Percentiles rank a stretch among this genome's conserved stretches.
These are phyloP conservation scores for Centella asiatica DNA, from an alignment of 129 eudicot species.

Conservation along the genomic window DNA sequence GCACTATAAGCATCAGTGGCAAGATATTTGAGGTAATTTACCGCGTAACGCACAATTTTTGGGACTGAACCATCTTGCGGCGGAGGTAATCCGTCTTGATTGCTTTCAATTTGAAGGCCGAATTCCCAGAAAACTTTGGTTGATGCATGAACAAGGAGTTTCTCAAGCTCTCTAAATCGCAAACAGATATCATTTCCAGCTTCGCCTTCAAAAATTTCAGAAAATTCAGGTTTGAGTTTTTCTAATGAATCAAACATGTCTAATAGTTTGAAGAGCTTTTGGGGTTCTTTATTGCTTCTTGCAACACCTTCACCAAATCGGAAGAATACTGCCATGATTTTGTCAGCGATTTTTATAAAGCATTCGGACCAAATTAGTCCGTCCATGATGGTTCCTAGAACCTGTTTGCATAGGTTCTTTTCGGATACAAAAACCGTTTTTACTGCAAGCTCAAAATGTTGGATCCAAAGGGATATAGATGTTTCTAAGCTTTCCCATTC, in stretches of 20 bases:
- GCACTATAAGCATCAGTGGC: constrained; percentile 38
- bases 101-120: constrained; percentile 71
- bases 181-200: constrained; percentile 59
- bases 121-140: constrained; percentile 70
- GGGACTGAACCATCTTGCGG: constrained; percentile 77
- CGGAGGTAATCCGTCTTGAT: constrained; percentile 63
- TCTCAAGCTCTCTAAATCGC: constrained; percentile 62
- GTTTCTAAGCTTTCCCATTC: constrained; percentile 77
- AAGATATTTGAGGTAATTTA: constrained; percentile 65
- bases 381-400: constrained; percentile 58
- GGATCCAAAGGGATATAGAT: constrained; percentile 66
- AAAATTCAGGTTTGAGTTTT: constrained; percentile 41
- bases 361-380: constrained; percentile 76
- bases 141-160: constrained; percentile 65
- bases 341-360: constrained; percentile 64
- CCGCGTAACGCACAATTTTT: constrained; percentile 57
- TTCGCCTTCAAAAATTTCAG: constrained; percentile 56
- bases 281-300: constrained; percentile 76
- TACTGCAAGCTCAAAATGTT: constrained; percentile 71
- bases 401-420: constrained; percentile 51
- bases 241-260: constrained; percentile 81
- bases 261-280: constrained; percentile 65
- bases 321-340: constrained; percentile 85
- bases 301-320: constrained; percentile 86
- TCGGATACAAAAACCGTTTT: constrained; percentile 60